phyloP scores from a whole-genome alignment of 257 asterid genomes.

The Capsicum rhomboideum region DNA sequence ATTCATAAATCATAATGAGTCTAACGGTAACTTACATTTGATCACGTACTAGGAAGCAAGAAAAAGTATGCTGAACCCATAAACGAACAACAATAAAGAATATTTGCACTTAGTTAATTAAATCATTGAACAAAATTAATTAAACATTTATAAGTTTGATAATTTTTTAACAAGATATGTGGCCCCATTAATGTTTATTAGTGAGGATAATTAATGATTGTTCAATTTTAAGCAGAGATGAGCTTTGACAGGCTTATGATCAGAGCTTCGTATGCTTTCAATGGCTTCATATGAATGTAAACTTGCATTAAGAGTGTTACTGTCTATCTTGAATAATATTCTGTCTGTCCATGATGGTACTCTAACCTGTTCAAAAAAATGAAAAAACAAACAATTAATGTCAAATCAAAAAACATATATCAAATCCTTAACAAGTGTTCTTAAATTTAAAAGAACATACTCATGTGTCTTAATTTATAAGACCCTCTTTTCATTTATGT shows the following conservation, averaged over 20 bases:
- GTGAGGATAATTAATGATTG: neutral
- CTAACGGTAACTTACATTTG: neutral
- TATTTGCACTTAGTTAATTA: neutral
- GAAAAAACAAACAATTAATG: neutral
- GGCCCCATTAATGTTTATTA: neutral
- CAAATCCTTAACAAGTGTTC: no score
- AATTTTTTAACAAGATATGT: neutral
- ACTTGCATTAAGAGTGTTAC: slow-evolving; percentile 25
- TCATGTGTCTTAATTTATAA: no score
- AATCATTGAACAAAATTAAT: neutral
- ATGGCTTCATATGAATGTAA: slow-evolving; percentile 56
- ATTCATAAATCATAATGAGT: neutral
- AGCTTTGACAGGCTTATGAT: slow-evolving; percentile 69
- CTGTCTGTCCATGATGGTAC: slow-evolving; percentile 87
- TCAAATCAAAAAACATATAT: neutral
- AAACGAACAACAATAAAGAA: neutral
- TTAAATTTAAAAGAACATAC: no score
- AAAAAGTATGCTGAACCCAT: neutral
- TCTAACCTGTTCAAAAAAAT: slow-evolving; percentile 30
- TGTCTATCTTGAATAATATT: slow-evolving; percentile 50
- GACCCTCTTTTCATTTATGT: no score
- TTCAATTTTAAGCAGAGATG: slow-evolving; percentile 49
- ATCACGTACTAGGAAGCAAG: neutral
- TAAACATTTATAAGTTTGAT: neutral
- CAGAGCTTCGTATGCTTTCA: slow-evolving; percentile 45